Evolutionary conservation across 73 alveolate genomes (phyloP).

Genomic region (Tetrahymena thermophila): DNA sequence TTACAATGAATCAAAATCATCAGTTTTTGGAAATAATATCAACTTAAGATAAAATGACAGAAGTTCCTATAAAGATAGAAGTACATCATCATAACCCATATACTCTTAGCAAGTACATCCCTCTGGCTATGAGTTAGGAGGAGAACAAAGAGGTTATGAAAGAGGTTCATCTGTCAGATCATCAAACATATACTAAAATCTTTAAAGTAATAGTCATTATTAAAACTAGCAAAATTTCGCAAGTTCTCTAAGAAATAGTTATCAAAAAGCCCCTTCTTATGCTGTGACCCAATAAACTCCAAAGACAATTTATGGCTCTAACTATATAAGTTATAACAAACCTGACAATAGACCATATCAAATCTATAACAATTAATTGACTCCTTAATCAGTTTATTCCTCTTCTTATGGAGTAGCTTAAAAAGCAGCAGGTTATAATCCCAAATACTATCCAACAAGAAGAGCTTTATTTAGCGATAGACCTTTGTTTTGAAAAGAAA

Average conservation of each 20-base stretch:
- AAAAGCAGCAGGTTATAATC: background rate
- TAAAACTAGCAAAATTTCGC: background rate
- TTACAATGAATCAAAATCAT: background rate
- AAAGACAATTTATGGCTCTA: background rate
- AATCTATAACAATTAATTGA: background rate
- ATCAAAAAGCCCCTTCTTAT: background rate
- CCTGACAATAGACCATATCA: background rate
- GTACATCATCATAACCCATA: background rate
- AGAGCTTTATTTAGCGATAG: background rate
- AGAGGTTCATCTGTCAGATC: background rate
- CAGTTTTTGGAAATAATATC: background rate
- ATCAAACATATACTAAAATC: background rate
- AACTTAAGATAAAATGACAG: background rate
- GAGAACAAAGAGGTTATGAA: background rate
- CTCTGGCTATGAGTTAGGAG: background rate
- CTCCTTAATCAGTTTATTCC: background rate
- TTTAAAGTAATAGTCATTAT: background rate
- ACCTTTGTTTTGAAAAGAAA: background rate
- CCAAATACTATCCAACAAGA: background rate
- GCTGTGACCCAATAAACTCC: background rate
- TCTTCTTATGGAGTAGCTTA: background rate
- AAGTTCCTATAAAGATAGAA: background rate
- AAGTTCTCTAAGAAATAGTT: background rate
- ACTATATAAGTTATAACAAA: background rate
- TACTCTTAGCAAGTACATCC: background rate